phyloP scores from a whole-genome alignment of 495 filamentous ascomycete genomes.

The Lineolata rhizophorae region DNA sequence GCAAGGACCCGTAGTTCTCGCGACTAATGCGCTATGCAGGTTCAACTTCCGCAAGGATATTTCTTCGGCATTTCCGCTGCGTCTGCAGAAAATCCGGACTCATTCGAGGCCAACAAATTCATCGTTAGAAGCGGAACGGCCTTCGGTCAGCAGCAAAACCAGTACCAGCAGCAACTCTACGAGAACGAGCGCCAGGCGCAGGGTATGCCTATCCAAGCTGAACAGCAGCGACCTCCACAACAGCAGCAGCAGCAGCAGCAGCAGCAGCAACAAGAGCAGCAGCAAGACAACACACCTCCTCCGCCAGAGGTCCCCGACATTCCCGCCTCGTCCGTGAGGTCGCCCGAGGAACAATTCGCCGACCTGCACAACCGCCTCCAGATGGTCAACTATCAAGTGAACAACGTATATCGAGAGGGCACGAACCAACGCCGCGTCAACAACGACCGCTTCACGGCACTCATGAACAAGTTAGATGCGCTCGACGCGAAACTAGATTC shows the following conservation, averaged over 20 bases:
- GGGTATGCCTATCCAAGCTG: slow-evolving; percentile 5
- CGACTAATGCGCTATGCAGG: slow-evolving; percentile 15
- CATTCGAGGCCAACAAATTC: slow-evolving; percentile 83
- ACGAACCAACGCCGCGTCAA: slow-evolving; percentile 10
- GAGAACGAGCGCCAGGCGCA: neutral
- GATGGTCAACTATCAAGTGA: slow-evolving; percentile 46
- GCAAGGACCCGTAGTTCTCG: too few species aligned
- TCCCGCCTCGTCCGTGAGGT: slow-evolving; percentile 26
- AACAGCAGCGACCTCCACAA: slow-evolving; percentile 9
- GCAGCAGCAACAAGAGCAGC: slow-evolving; percentile 18
- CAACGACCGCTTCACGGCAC: too few species aligned
- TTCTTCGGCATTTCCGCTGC: slow-evolving; percentile 72
- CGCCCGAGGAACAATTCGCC: slow-evolving; percentile 39
- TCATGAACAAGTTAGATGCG: neutral
- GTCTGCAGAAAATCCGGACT: slow-evolving; percentile 77
- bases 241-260: slow-evolving; percentile 19
- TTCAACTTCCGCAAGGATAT: slow-evolving; percentile 59
- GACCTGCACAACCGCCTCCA: slow-evolving; percentile 70
- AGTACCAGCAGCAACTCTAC: slow-evolving; percentile 7
- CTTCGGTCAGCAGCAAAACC: too few species aligned
- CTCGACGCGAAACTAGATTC: slow-evolving; percentile 14
- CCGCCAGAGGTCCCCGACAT: slow-evolving; percentile 17
- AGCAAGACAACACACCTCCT: slow-evolving; percentile 3
- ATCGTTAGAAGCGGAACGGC: slow-evolving; percentile 30
- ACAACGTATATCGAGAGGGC: slow-evolving; percentile 43